phyloP scores from a whole-genome alignment of 148 eudicot genomes.

The Chenopodium quinoa region DNA sequence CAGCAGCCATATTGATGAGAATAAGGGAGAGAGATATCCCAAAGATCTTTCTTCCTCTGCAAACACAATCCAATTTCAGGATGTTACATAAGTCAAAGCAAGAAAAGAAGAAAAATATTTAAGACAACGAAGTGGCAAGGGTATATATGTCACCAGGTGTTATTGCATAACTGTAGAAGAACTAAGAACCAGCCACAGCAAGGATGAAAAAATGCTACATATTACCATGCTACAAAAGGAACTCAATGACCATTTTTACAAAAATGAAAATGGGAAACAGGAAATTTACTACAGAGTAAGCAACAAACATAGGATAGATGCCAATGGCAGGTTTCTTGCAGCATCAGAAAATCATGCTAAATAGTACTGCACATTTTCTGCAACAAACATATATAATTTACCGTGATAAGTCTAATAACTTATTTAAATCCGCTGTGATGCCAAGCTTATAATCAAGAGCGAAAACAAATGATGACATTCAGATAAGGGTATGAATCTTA shows the following conservation, averaged over 20 bases:
- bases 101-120: not conserved
- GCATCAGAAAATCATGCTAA: not conserved
- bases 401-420: not conserved
- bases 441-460: not conserved
- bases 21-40: slow-evolving; percentile 79
- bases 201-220: not conserved
- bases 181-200: not conserved
- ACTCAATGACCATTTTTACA: not conserved
- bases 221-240: not conserved
- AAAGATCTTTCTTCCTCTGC: slow-evolving; percentile 59
- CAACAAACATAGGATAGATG: not conserved
- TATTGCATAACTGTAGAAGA: not conserved
- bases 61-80: not conserved
- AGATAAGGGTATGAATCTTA: not conserved
- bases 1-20: slow-evolving; percentile 88
- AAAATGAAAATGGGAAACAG: too few relatives aligned
- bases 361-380: not conserved
- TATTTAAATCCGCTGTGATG: not conserved
- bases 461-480: too few relatives aligned
- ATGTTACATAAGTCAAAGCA: not conserved
- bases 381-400: not conserved
- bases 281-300: not conserved
- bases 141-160: not conserved
- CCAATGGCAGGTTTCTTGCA: not conserved
- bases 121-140: not conserved